A percentile compares a stretch with the other conserved stretches of the same genome.
Conservation (phyloP, 2,329 filamentous ascomycete species). For the Boeremia lycopersici region DNA sequence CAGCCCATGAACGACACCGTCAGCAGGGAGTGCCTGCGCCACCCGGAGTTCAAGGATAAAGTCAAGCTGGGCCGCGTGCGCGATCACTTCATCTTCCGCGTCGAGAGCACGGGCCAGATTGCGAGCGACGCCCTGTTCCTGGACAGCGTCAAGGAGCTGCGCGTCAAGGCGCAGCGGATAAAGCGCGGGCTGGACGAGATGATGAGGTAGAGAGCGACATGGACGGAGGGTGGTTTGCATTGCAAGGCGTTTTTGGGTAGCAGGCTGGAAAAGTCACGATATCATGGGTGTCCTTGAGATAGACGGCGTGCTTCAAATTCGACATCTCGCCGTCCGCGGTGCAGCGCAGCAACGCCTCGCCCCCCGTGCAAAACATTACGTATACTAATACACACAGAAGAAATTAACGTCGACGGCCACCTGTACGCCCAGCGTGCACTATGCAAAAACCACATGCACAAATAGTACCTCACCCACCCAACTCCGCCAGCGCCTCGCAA, state of each 20-base stretch:
- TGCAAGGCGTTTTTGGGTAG: constrained; percentile 33
- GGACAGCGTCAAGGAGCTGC: constrained; percentile 83
- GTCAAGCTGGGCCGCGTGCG: constrained; percentile 88
- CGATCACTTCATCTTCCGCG: constrained; percentile 96
- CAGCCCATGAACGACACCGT: constrained; percentile 95
- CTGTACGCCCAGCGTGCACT: too few species aligned
- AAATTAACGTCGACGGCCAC: too few species aligned
- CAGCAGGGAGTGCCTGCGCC: constrained; percentile 87
- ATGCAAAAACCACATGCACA: not conserved
- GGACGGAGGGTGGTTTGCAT: constrained; percentile 21
- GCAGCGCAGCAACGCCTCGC: too few species aligned
- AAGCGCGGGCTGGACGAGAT: constrained; percentile 68
- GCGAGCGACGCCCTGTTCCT: constrained; percentile 93
- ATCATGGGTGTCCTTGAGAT: constrained; percentile 14
- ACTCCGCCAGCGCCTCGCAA: constrained; percentile 37
- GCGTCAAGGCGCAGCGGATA: constrained; percentile 78
- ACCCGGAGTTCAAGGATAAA: constrained; percentile 92
- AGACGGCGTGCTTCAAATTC: constrained; percentile 1
- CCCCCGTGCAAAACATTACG: not conserved
- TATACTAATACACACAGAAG: constrained; percentile 4
- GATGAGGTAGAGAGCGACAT: constrained; percentile 25
- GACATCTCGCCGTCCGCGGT: not conserved
- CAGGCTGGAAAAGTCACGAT: constrained; percentile 25
- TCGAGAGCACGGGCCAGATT: constrained; percentile 95
- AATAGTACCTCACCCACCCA: constrained; percentile 9